phyloP scores from a whole-genome alignment of 2,329 filamentous ascomycete species.

The Colletotrichum aenigma region DNA sequence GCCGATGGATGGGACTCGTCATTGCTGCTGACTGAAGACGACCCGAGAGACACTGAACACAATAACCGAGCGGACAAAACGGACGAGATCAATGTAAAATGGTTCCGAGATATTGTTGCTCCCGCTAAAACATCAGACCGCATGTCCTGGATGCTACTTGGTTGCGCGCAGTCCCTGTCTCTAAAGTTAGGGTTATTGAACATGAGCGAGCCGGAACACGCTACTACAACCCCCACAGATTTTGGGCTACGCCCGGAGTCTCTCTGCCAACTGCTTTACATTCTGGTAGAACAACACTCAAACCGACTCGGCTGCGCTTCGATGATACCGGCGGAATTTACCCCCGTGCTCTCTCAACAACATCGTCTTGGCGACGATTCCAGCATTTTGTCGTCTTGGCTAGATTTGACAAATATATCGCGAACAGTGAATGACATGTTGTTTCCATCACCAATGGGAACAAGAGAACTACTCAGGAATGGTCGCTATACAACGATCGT shows the following conservation, averaged over 20 bases:
- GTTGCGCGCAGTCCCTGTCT: constrained; percentile 54
- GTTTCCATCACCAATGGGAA: constrained; percentile 47
- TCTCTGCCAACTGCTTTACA: neutral
- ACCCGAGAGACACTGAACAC: constrained; percentile 28
- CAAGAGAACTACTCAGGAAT: constrained; percentile 43
- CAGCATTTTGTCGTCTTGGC: constrained; percentile 53
- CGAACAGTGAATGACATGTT: constrained; percentile 58
- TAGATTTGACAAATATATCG: constrained; percentile 48
- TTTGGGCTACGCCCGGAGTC: neutral
- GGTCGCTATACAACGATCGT: constrained; percentile 42
- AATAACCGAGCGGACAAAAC: neutral
- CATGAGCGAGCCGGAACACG: neutral
- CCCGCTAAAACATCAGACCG: constrained; percentile 58
- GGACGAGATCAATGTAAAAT: constrained; percentile 23
- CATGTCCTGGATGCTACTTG: constrained; percentile 66
- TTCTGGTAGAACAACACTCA: neutral
- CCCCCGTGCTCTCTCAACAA: neutral
- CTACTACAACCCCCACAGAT: neutral
- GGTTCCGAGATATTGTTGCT: constrained; percentile 58
- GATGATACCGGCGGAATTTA: neutral
- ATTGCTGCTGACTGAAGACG: constrained; percentile 44
- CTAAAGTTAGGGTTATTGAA: constrained; percentile 58
- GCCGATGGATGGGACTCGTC: constrained; percentile 61
- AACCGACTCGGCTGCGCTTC: neutral
- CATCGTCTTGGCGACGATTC: constrained; percentile 23